Conservation (phyloP, 148 eudicot genomes). For the Cornus kousa region DNA sequence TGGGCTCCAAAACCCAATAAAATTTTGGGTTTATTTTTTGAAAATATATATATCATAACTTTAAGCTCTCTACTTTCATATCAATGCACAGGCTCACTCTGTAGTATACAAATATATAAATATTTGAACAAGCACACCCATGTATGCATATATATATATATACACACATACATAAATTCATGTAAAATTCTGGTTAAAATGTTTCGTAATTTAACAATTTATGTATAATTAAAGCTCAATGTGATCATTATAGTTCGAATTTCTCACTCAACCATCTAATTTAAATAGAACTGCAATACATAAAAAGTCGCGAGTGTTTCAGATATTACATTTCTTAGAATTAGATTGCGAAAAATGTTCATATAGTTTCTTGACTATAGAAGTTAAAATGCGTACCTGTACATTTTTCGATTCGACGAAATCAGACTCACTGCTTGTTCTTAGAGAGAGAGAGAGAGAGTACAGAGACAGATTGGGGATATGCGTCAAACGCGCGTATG, state of each 20-base stretch:
- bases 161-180: not conserved
- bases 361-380: not conserved
- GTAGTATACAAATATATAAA: no score
- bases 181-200: not conserved
- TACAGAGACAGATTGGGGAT: not conserved
- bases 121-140: not conserved
- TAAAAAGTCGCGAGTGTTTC: not conserved
- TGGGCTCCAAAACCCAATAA: not conserved
- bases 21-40: not conserved
- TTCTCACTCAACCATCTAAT: not conserved
- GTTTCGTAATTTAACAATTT: no score
- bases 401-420: constrained; percentile 5
- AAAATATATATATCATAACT: not conserved
- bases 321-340: not conserved
- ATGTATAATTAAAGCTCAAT: not conserved
- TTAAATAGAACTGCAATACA: not conserved
- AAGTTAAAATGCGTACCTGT: constrained; percentile 8
- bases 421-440: not conserved
- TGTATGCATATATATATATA: not conserved
- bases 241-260: not conserved
- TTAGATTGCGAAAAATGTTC: not conserved
- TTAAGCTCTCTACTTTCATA: not conserved
- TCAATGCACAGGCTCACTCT: not conserved
- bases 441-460: not conserved
- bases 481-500: not conserved